phyloP scores from a whole-genome alignment of 805 yeast genomes.

The Sugiyamaella valdiviana region DNA sequence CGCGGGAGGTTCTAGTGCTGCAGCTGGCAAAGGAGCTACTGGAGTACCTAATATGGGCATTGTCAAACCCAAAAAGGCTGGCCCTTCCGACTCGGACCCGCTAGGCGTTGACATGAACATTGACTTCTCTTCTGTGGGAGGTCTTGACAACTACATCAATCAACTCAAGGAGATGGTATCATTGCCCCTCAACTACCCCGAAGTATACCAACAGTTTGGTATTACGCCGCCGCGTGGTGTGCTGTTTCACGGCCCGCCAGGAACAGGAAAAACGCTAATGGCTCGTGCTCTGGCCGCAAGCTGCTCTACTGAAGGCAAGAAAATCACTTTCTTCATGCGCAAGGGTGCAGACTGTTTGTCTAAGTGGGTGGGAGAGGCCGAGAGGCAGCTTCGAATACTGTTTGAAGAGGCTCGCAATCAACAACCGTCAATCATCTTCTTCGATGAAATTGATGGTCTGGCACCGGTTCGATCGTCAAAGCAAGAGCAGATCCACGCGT shows the following conservation, averaged over 20 bases:
- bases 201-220: constrained; percentile 78
- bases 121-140: constrained; percentile 83
- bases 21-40: constrained; percentile 10
- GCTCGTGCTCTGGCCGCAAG: constrained; percentile 96
- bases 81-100: constrained; percentile 84
- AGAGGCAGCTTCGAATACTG: constrained; percentile 79
- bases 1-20: constrained; percentile 3
- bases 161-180: constrained; percentile 97
- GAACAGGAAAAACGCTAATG: constrained; percentile 97
- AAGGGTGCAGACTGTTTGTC: constrained; percentile 96
- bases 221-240: constrained; percentile 98
- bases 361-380: constrained; percentile 99
- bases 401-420: constrained; percentile 95
- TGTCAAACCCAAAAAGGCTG: constrained; percentile 21
- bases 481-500: constrained; percentile 97
- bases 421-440: constrained; percentile 93
- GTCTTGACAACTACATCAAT: constrained; percentile 80
- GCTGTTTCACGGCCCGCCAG: constrained; percentile 97
- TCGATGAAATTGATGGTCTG: constrained; percentile 96
- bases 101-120: constrained; percentile 82
- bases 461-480: constrained; percentile 97
- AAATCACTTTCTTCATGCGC: constrained; percentile 94
- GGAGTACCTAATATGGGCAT: constrained; percentile 15
- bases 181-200: constrained; percentile 87
- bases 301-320: constrained; percentile 75